phyloP scores from a whole-genome alignment of 208 protist genomes.

The Novymonas esmeraldas region DNA sequence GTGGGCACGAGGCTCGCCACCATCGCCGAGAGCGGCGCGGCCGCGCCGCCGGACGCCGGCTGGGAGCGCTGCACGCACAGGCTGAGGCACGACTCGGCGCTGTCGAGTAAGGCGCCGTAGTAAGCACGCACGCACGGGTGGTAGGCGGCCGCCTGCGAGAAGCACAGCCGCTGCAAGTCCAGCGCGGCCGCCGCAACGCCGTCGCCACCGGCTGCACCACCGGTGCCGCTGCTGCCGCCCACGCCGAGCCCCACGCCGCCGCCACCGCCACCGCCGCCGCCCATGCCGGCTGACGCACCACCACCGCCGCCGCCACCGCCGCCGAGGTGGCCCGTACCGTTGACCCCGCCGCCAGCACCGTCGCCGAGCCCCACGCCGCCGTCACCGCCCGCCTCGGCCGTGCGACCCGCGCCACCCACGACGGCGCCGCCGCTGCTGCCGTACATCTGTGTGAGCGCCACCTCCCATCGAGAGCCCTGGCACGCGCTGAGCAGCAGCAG shows the following conservation, averaged over 20 bases:
- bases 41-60: background rate
- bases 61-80: conserved; percentile 18
- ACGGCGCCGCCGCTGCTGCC: background rate
- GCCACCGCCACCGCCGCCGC: background rate
- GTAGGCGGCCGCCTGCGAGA: conserved; percentile 36
- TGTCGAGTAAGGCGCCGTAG: conserved; percentile 42
- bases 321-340: background rate
- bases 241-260: background rate
- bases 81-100: conserved; percentile 21
- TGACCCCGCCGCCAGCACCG: background rate
- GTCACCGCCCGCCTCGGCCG: too few species aligned
- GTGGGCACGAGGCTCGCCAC: conserved; percentile 28
- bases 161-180: conserved; percentile 34
- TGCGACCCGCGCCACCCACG: background rate
- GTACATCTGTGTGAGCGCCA: conserved; percentile 26
- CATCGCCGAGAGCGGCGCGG: conserved; percentile 3
- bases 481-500: conserved; percentile 74
- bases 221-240: background rate
- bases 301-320: background rate
- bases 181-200: conserved; percentile 14
- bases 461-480: conserved; percentile 37
- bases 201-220: background rate
- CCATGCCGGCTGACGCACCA: background rate
- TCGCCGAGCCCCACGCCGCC: background rate
- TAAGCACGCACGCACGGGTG: conserved; percentile 34